Evolutionary conservation across 176 grass and related monocot genomes (phyloP).

Genomic region (Areca catechu): DNA sequence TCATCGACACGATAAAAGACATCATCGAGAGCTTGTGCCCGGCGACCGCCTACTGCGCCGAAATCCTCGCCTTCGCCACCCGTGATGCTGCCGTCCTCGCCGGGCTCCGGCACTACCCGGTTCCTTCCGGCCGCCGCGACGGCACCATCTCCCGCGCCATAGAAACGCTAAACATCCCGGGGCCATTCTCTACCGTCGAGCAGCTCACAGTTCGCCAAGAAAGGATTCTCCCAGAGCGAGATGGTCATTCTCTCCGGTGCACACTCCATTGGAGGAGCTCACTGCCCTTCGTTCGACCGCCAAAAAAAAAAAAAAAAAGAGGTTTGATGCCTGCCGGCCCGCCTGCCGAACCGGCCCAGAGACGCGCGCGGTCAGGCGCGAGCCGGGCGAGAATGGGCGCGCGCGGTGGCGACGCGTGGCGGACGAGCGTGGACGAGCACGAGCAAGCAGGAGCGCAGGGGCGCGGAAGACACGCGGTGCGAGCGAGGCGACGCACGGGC

Average conservation of each 20-base stretch:
- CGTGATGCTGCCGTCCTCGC: constrained; percentile 35
- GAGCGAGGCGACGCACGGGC: too few species aligned
- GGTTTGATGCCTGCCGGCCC: too few species aligned
- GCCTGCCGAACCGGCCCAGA: too few species aligned
- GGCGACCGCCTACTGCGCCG: constrained; percentile 30
- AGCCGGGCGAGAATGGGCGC: too few species aligned
- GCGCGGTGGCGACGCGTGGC: too few species aligned
- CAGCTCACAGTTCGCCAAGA: constrained; percentile 24
- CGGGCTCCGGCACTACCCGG: constrained; percentile 23
- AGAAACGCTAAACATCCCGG: constrained; percentile 33
- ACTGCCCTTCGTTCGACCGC: constrained; percentile 33
- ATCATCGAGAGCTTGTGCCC: constrained; percentile 36
- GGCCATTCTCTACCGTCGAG: constrained; percentile 16
- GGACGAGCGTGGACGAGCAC: too few species aligned
- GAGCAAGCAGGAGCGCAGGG: too few species aligned
- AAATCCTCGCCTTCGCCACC: constrained; percentile 21
- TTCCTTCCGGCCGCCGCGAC: constrained; percentile 28
- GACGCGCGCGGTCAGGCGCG: too few species aligned
- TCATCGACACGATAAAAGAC: constrained; percentile 31
- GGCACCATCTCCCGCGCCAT: constrained; percentile 25
- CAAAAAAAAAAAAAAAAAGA: too few species aligned
- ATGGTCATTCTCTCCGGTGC: constrained; percentile 41
- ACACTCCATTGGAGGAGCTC: constrained; percentile 57
- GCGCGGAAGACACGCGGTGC: too few species aligned
- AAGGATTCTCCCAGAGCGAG: constrained; percentile 32